Evolutionary conservation across 495 filamentous ascomycete species (phyloP), one percentile per base, ranked within the genome.

Genomic region (Penicillium longicatenatum): DNA sequence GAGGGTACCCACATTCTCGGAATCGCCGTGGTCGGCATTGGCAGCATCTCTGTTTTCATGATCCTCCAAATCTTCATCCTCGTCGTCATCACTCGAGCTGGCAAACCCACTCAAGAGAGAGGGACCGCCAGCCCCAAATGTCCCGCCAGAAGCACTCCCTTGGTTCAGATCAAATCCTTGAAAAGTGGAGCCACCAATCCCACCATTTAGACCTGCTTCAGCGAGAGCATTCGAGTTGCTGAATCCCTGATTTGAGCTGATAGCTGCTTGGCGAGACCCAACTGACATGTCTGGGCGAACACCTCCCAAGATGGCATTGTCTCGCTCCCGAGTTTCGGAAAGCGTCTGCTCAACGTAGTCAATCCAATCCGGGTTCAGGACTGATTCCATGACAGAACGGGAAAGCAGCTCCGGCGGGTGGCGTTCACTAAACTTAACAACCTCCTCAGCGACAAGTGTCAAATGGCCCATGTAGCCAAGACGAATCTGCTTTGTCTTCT

Each of bases 381-480:
- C 92, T 59, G 88, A 91, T 53, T 97, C 90, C 65, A 97, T 76
- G 5, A 99, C 93, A 11, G 82, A 80, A 50, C 89, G 88, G 19
- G 90, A 92, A 6, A 98, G 82, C 45, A 93, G 71, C 70, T 97
- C 93, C 3, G 92, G 88, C 19, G 93, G 88, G 71, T 97, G 91
- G 20, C 95, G 86, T 71, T 98, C 93, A 37, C 91, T 93, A 70
- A 98, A 99, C 73, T 98, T 98, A 60, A 97, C 94, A 17, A 99
- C 95, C 69, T 99, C 94, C 70, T 99, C 94, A 14, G 94, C 95
- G 55, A 99, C 96, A 14, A 99, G 83, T 0, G 94, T 99, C 41
- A 99, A 78, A 70, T 99, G 94, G 1, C 94, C 94, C 94, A 99
- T 99, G 73, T 96, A 99, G 16, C 94, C 94, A 66, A 98, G 86